phyloP scores from a whole-genome alignment of 2,329 filamentous ascomycete species.

The Botrytis aclada region DNA sequence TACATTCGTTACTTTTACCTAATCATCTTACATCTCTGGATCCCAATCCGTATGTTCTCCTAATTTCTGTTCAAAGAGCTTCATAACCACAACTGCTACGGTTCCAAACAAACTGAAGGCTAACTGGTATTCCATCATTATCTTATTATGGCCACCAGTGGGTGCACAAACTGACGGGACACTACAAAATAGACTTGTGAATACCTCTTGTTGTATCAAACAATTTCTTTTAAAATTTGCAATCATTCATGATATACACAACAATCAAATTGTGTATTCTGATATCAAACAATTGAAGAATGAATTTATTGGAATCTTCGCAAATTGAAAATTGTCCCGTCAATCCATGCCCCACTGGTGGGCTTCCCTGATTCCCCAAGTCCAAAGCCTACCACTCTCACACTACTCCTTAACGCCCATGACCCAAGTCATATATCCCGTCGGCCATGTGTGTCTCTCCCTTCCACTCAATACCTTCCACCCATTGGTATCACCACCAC shows the following conservation, averaged over 20 bases:
- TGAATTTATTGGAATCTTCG: too few species aligned
- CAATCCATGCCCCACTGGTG: too few species aligned
- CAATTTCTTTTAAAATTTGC: too few species aligned
- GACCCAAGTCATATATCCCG: constrained; percentile 47
- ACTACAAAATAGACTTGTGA: too few species aligned
- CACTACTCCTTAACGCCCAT: constrained; percentile 40
- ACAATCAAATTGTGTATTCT: too few species aligned
- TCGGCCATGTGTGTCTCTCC: constrained; percentile 47
- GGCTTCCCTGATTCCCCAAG: not conserved
- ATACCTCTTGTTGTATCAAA: too few species aligned
- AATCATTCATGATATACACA: too few species aligned
- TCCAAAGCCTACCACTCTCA: too few species aligned
- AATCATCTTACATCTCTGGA: not conserved
- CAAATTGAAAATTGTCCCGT: too few species aligned
- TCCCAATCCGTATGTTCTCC: not conserved
- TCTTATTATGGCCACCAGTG: not conserved
- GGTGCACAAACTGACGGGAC: too few species aligned
- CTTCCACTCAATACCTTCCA: constrained; percentile 44
- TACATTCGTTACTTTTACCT: not conserved
- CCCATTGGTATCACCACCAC: constrained; percentile 43
- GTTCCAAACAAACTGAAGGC: not conserved
- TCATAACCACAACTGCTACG: not conserved
- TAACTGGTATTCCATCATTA: not conserved
- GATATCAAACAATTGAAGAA: too few species aligned
- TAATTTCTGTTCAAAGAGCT: too few species aligned